A percentile compares a stretch with the other conserved stretches of the same genome.
These are phyloP conservation scores for Dendrocalamus latiflorus DNA, from an alignment of 202 grass and related monocot species.

Conservation along the genomic window DNA sequence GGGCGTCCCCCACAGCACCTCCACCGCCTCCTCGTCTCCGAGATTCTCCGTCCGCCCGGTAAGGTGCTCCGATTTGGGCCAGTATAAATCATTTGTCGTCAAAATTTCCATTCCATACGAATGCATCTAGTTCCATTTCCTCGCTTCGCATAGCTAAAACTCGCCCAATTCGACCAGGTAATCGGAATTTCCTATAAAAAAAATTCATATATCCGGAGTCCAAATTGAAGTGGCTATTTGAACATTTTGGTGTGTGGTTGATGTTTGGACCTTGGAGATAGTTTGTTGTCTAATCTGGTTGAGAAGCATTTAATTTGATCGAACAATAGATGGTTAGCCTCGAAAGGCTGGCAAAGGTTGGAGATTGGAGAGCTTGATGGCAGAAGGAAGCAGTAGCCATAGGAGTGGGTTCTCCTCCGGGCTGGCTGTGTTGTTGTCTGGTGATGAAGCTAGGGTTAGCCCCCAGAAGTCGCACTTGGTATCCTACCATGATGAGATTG, in stretches of 20 bases:
- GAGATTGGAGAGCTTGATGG: background rate
- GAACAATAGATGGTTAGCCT: background rate
- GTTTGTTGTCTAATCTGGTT: background rate
- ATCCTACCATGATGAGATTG: constrained; percentile 72
- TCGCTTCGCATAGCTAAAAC: background rate
- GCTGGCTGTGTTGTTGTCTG: constrained; percentile 65
- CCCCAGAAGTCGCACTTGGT: constrained; percentile 75
- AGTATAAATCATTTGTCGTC: background rate
- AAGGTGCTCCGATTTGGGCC: background rate
- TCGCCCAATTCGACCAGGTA: background rate
- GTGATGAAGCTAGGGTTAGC: constrained; percentile 43
- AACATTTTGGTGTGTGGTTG: background rate
- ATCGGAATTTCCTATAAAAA: background rate
- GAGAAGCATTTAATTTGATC: background rate
- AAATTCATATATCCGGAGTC: background rate
- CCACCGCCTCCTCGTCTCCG: background rate
- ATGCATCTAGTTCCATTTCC: background rate
- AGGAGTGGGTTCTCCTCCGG: constrained; percentile 63
- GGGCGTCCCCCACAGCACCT: background rate
- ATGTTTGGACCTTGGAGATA: background rate
- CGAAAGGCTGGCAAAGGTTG: background rate
- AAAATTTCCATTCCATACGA: background rate
- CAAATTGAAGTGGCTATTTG: background rate
- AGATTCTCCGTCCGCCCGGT: background rate
- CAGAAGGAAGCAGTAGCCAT: background rate